A percentile compares a stretch with the other conserved stretches of the same genome.
phyloP scores from a whole-genome alignment of 2,329 filamentous ascomycete species.

The Teratosphaeria epicoccoides region DNA sequence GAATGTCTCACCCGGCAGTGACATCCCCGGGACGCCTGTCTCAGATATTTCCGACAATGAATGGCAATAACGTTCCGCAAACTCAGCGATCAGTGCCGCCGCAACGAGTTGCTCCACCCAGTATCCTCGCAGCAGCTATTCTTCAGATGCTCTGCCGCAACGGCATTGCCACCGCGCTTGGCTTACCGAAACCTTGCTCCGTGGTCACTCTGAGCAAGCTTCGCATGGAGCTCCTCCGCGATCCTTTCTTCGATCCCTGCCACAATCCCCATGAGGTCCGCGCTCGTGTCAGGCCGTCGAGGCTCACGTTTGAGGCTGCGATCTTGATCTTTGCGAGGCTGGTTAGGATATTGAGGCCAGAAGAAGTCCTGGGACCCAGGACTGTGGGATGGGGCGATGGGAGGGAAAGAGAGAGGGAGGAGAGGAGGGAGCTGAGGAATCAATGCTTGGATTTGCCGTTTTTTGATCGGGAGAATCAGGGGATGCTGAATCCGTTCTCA shows the following conservation, averaged over 20 bases:
- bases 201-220: slow-evolving; percentile 1
- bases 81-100: neutral
- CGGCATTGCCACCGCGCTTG: slow-evolving; percentile 4
- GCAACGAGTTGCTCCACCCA: neutral
- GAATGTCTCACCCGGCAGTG: no score
- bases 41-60: no score
- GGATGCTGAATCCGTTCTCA: slow-evolving; percentile 4
- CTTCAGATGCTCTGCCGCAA: slow-evolving; percentile 8
- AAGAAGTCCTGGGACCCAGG: neutral
- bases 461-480: slow-evolving; percentile 4
- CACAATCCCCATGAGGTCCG: slow-evolving; percentile 5
- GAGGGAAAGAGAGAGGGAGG: neutral
- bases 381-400: no score
- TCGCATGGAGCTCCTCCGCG: slow-evolving; percentile 5
- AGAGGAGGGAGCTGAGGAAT: slow-evolving; percentile 7
- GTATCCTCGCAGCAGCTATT: slow-evolving; percentile 4
- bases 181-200: slow-evolving; percentile 1
- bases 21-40: no score
- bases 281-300: neutral
- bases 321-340: slow-evolving; percentile 7
- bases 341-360: slow-evolving; percentile 5
- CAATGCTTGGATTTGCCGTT: slow-evolving; percentile 7
- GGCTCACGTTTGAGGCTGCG: slow-evolving; percentile 7
- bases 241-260: slow-evolving; percentile 9
- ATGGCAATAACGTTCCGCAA: neutral